Conservation (phyloP, 805 yeast genomes). For the Metschnikowia lunata region DNA sequence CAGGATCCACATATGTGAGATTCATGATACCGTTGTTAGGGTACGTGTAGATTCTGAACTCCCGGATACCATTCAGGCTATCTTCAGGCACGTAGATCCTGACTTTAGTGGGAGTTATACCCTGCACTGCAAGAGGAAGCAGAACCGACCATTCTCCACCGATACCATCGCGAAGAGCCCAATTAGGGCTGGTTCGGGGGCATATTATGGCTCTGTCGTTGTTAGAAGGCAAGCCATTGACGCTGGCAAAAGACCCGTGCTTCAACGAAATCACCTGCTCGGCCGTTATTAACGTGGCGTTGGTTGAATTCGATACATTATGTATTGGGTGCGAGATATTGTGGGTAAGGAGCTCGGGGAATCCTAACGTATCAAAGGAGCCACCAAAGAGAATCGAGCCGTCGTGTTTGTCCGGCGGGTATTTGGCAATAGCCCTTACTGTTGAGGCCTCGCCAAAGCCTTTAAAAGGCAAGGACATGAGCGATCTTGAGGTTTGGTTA, state of each 20-base stretch:
- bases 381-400: conserved; percentile 79
- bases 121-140: conserved; percentile 47
- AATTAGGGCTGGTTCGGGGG: conserved; percentile 47
- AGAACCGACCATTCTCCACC: conserved; percentile 65
- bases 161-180: conserved; percentile 47
- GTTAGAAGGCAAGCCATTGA: conserved; percentile 32
- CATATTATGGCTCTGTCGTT: conserved; percentile 46
- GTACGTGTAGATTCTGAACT: conserved; percentile 68
- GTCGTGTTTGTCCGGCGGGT: conserved; percentile 26
- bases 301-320: conserved; percentile 34
- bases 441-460: conserved; percentile 65
- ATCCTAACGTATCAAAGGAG: conserved; percentile 57
- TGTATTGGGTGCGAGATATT: conserved; percentile 20
- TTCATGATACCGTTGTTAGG: conserved; percentile 92
- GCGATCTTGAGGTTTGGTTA: conserved; percentile 40
- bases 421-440: conserved; percentile 58
- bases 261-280: conserved; percentile 60
- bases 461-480: conserved; percentile 57
- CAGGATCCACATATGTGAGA: conserved; percentile 76
- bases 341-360: conserved; percentile 38
- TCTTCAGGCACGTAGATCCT: conserved; percentile 61
- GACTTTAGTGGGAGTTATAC: conserved; percentile 59
- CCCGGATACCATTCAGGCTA: conserved; percentile 46
- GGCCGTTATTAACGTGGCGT: conserved; percentile 41
- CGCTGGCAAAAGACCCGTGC: conserved; percentile 50